Evolutionary conservation across 371 early-diverging fungal species (phyloP), one percentile per base, ranked within the genome.

Genomic region (Mortierella sp.): DNA sequence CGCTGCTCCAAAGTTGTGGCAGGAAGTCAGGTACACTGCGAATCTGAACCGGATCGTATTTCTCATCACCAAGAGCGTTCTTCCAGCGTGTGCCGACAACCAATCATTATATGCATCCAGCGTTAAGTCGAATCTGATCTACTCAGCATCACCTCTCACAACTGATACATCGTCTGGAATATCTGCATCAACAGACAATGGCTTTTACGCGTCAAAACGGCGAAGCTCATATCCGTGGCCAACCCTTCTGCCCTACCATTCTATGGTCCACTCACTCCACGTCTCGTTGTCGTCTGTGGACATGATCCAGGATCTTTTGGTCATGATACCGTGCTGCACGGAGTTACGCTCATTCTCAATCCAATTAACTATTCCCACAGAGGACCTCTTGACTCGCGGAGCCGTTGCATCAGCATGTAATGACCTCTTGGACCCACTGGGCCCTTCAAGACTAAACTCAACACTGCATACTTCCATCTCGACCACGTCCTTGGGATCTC

Each of bases 201-300:
- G 1, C 4, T 34, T 34, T 4, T 11, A 34, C 7, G 28, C 24
- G 2, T 24, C 58, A 6, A 50, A 53, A 19, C 49, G 76, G 2
- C 44, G 70, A 32, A 69, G 49, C 59, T 76, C 76, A 6, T 76
- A 69, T 46, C 76, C 76, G 19, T 76, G 76, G 76, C 76, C 76
- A 46, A 76, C 76, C 0, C 56, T 76, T 0, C 39, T 76, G 19
- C 76, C 70, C 4, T 76, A 76, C 32, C 76, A 76, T 28, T 51
- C 65, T 19, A 76, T 76, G 76, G 54, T 76, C 17, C 76, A 61
- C 15, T 56, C 56, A 2, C 65, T 76, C 19, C 32, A 53, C 15
- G 65, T 76, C 9, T 69, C 64, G 4, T 42, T 76, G 31, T 76
- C 76, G 21, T 64, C 50, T n/a, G 44, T 52, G 2, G 65, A 65